Evolutionary conservation across 805 yeast genomes (phyloP).

Genomic region (Huiozyma naganishii): DNA sequence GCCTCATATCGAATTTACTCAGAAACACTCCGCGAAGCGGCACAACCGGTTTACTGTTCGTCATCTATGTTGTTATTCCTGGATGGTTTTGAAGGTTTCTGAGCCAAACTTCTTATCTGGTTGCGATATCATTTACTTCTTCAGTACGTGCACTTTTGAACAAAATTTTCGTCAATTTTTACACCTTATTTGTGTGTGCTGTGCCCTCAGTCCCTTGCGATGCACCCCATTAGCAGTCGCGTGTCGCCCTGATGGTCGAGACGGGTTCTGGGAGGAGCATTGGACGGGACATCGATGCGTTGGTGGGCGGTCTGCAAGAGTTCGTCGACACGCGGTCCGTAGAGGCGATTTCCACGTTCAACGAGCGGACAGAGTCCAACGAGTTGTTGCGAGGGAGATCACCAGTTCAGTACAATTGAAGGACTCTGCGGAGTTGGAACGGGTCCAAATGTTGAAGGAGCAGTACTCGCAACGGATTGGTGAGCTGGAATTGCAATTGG

Average conservation of each 20-base stretch:
- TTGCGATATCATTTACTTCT: too few relatives aligned
- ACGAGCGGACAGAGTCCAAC: constrained; percentile 13
- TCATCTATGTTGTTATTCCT: too few relatives aligned
- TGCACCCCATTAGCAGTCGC: too few relatives aligned
- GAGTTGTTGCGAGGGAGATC: constrained; percentile 16
- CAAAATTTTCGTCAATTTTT: too few relatives aligned
- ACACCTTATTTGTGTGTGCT: too few relatives aligned
- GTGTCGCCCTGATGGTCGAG: neutral
- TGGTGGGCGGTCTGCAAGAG: constrained; percentile 17
- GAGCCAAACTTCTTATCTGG: too few relatives aligned
- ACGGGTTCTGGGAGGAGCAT: neutral
- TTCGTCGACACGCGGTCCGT: constrained; percentile 20
- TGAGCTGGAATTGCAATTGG: constrained; percentile 28
- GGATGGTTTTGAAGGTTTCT: too few relatives aligned
- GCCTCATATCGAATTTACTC: constrained; percentile 25
- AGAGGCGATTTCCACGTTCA: constrained; percentile 19
- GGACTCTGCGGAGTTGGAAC: constrained; percentile 17
- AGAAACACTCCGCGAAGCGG: constrained; percentile 15
- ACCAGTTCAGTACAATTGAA: constrained; percentile 11
- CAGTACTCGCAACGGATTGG: constrained; percentile 14
- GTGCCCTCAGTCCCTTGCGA: too few relatives aligned
- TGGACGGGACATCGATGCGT: constrained; percentile 11
- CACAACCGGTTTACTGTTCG: neutral
- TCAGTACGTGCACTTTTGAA: too few relatives aligned
- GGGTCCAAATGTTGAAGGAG: constrained; percentile 24